Percentiles rank a stretch among this genome's conserved stretches.
phyloP scores from a whole-genome alignment of 371 early-diverging fungal species.

The Mortierella polycephala region DNA sequence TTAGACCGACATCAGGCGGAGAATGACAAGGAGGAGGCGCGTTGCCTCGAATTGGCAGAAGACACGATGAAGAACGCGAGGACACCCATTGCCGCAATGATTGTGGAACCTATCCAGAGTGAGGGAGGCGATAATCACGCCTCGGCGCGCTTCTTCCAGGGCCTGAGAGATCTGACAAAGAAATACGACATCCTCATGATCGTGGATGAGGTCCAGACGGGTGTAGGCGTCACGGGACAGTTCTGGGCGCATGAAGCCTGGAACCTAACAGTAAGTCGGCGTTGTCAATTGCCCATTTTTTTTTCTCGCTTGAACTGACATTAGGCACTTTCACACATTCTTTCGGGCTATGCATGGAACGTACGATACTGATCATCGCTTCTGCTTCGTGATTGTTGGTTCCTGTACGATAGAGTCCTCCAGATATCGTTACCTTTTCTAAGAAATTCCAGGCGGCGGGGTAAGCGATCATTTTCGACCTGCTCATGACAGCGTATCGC shows the following conservation, averaged over 20 bases:
- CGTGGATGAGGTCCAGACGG: slow-evolving; percentile 89
- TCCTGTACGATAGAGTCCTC: slow-evolving; percentile 55
- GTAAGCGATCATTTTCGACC: background rate
- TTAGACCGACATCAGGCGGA: slow-evolving; percentile 63
- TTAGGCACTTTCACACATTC: no score
- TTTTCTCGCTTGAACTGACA: background rate
- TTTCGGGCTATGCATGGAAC: no score
- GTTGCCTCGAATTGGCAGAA: slow-evolving; percentile 64
- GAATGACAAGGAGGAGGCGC: slow-evolving; percentile 67
- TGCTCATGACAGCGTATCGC: no score
- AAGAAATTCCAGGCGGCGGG: slow-evolving; percentile 85
- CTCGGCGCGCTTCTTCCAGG: slow-evolving; percentile 73
- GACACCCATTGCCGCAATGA: slow-evolving; percentile 75
- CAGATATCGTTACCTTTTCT: slow-evolving; percentile 83
- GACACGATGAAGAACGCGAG: slow-evolving; percentile 59
- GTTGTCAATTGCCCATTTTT: background rate
- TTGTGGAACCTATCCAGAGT: slow-evolving; percentile 87
- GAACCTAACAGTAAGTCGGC: slow-evolving; percentile 59
- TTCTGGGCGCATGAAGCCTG: slow-evolving; percentile 86
- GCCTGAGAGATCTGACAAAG: slow-evolving; percentile 71
- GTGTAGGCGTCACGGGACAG: slow-evolving; percentile 85
- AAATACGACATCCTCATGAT: slow-evolving; percentile 76
- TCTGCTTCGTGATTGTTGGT: background rate
- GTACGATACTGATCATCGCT: no score
- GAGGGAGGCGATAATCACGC: slow-evolving; percentile 90